Conservation (phyloP, 2,329 filamentous ascomycete species). For the Cordyceps fumosorosea region DNA sequence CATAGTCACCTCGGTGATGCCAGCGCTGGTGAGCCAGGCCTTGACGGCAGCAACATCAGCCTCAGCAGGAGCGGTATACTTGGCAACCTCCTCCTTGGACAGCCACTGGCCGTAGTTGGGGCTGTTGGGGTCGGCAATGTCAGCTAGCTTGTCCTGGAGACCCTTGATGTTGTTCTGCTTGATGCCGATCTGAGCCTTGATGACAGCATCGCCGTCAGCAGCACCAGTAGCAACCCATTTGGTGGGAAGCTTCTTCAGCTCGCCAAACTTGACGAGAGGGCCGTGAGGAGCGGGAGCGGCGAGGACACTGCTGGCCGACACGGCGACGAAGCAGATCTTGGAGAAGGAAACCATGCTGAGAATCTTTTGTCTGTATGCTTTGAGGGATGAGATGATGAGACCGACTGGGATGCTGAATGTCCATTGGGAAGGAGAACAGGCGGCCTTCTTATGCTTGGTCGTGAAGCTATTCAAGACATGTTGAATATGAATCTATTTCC, state of each 20-base stretch:
- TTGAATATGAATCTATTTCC: background rate
- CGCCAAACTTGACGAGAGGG: slow-evolving; percentile 9
- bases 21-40: slow-evolving; percentile 17
- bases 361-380: background rate
- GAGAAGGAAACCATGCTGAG: slow-evolving; percentile 12
- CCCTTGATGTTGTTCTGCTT: slow-evolving; percentile 19
- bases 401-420: background rate
- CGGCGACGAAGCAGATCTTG: slow-evolving; percentile 12
- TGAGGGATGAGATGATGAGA: background rate
- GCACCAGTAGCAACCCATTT: slow-evolving; percentile 2
- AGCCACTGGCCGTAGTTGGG: slow-evolving; percentile 23
- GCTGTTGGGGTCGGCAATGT: slow-evolving; percentile 21
- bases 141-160: slow-evolving; percentile 20
- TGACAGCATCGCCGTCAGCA: background rate
- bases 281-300: slow-evolving; percentile 6
- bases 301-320: slow-evolving; percentile 1
- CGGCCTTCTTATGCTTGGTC: background rate
- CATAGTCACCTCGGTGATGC: slow-evolving; percentile 10
- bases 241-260: slow-evolving; percentile 4
- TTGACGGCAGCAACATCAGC: slow-evolving; percentile 18
- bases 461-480: background rate
- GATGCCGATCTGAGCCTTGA: slow-evolving; percentile 13
- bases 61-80: slow-evolving; percentile 20
- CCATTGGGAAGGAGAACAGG: background rate
- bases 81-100: slow-evolving; percentile 18